Evolutionary conservation across 1,284 basidiomycete genomes (phyloP).

Genomic region (Rhodotorula sp.): DNA sequence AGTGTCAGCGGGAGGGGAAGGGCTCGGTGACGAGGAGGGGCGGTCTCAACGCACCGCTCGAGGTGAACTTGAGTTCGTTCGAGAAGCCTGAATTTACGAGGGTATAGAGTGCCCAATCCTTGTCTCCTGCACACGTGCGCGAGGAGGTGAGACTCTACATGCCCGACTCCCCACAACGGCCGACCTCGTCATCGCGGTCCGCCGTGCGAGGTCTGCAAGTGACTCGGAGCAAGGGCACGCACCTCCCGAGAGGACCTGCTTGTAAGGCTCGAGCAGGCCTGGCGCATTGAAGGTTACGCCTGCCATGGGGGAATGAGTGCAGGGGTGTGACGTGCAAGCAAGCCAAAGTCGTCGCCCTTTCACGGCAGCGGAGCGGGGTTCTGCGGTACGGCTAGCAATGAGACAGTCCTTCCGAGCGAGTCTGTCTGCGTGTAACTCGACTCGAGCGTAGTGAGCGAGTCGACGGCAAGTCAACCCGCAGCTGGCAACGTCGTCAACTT

Average conservation of each 20-base stretch:
- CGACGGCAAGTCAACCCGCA: not conserved
- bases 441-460: not conserved
- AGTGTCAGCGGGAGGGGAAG: not conserved
- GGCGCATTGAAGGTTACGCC: slow-evolving; percentile 17
- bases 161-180: not conserved
- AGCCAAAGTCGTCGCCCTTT: no score
- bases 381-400: no score
- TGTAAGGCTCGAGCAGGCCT: slow-evolving; percentile 18
- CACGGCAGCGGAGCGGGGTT: not conserved
- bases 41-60: slow-evolving; percentile 15
- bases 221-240: not conserved
- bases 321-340: not conserved
- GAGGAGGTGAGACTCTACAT: not conserved
- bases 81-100: slow-evolving; percentile 30
- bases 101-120: slow-evolving; percentile 37
- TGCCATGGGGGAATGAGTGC: not conserved
- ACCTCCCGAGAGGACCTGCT: slow-evolving; percentile 16
- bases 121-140: slow-evolving; percentile 8
- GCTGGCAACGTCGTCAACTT: no score
- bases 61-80: slow-evolving; percentile 37
- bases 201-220: not conserved
- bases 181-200: not conserved
- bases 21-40: not conserved
- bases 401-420: no score
- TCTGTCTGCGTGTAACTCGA: not conserved